Evolutionary conservation across 306 rosid genomes (phyloP).

Genomic region (Malus fusca): DNA sequence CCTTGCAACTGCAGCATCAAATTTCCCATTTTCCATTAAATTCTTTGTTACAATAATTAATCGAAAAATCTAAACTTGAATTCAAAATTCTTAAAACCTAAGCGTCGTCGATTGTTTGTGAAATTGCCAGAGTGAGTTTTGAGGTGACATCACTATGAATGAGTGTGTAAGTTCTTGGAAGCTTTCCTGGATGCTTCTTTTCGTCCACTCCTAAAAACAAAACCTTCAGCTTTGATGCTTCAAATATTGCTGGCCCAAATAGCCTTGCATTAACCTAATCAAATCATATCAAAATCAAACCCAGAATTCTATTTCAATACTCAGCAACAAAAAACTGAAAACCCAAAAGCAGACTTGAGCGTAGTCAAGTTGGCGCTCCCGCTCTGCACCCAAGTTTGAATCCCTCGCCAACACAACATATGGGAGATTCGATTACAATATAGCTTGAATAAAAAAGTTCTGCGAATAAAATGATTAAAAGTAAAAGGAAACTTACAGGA

Average conservation of each 20-base stretch:
- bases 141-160: conserved; percentile 86
- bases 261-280: conserved; percentile 63
- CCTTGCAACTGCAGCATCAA: conserved; percentile 70
- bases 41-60: background rate
- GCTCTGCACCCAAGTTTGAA: background rate
- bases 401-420: background rate
- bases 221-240: conserved; percentile 85
- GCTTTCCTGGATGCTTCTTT: conserved; percentile 79
- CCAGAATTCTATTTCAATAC: too few relatives aligned
- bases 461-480: background rate
- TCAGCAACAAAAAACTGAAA: background rate
- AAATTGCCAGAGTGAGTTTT: conserved; percentile 78
- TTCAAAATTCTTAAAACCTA: conserved; percentile 32
- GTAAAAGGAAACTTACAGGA: conserved; percentile 39
- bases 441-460: background rate
- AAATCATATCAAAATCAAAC: background rate
- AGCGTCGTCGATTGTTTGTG: conserved; percentile 72
- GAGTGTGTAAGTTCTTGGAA: conserved; percentile 76
- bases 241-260: conserved; percentile 90
- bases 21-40: background rate
- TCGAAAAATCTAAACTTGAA: background rate
- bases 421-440: background rate
- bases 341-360: too few relatives aligned
- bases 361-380: too few relatives aligned
- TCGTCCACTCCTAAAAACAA: conserved; percentile 76